These are phyloP conservation scores for Ophiostoma sp. DNA, from an alignment of 2,329 filamentous ascomycete species.

Conservation along the genomic window DNA sequence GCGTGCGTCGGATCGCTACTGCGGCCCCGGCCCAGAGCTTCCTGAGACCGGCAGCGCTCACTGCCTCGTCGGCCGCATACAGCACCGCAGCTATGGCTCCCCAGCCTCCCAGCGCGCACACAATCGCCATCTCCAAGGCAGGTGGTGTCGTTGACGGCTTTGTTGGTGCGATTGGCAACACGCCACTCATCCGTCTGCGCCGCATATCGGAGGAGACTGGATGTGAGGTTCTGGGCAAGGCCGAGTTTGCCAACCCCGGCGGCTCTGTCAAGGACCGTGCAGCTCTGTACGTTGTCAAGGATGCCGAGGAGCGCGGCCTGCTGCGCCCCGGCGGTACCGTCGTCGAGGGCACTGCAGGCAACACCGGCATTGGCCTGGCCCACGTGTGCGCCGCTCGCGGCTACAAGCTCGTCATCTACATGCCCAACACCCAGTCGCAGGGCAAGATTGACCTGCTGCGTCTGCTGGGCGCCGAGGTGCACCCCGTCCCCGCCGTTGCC, in stretches of 20 bases:
- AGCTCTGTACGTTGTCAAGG: constrained; percentile 85
- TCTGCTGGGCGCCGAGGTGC: constrained; percentile 87
- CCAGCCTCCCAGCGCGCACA: constrained; percentile 49
- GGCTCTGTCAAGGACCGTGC: constrained; percentile 95
- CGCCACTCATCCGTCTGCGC: constrained; percentile 86
- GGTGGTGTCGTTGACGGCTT: constrained; percentile 75
- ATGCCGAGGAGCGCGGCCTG: constrained; percentile 84
- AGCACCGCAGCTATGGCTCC: constrained; percentile 31
- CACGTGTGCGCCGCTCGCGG: constrained; percentile 91
- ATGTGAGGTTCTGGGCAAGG: constrained; percentile 91
- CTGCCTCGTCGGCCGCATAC: constrained; percentile 30
- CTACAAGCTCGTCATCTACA: constrained; percentile 97
- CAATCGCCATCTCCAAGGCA: constrained; percentile 68
- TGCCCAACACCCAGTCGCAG: constrained; percentile 97
- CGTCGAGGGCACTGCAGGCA: constrained; percentile 93
- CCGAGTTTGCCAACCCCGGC: constrained; percentile 97
- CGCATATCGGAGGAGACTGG: constrained; percentile 83
- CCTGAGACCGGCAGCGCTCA: constrained; percentile 64
- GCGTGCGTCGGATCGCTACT: constrained; percentile 61
- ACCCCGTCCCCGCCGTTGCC: constrained; percentile 90
- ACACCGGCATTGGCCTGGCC: constrained; percentile 95
- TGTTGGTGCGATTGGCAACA: constrained; percentile 96
- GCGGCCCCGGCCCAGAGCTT: constrained; percentile 54
- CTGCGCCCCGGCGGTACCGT: constrained; percentile 76
- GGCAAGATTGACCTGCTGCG: constrained; percentile 93